These are phyloP conservation scores for Heteromeles arbutifolia DNA, from an alignment of 306 rosid genomes.

Conservation along the genomic window DNA sequence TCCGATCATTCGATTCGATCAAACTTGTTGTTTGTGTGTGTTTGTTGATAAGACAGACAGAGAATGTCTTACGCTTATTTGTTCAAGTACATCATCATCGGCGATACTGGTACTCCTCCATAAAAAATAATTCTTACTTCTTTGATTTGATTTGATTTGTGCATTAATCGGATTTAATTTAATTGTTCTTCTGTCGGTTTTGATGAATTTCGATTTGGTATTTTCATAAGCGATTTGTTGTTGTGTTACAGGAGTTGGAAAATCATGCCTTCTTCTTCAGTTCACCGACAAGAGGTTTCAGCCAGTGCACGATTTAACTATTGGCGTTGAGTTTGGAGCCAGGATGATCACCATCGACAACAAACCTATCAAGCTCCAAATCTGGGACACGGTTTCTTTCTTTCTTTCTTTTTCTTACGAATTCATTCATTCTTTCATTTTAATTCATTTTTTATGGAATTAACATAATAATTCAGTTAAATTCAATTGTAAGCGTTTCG, in stretches of 20 bases:
- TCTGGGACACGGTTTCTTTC: conserved; percentile 91
- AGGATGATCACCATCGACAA: conserved; percentile 92
- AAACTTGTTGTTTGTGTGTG: background rate
- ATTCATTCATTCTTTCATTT: background rate
- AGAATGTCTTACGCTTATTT: conserved; percentile 89
- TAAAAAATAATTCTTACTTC: background rate
- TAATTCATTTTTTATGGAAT: background rate
- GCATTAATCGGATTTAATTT: background rate
- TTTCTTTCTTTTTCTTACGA: background rate
- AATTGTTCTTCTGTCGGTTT: background rate
- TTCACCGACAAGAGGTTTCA: conserved; percentile 97
- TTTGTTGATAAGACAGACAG: background rate
- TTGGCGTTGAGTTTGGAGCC: conserved; percentile 98
- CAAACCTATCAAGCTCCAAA: conserved; percentile 91
- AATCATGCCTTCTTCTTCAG: conserved; percentile 94
- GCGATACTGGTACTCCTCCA: conserved; percentile 72
- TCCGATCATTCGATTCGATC: background rate
- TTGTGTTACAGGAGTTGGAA: conserved; percentile 72
- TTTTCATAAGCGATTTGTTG: background rate
- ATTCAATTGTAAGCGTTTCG: background rate
- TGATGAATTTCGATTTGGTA: background rate
- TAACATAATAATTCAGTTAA: conserved; percentile 1
- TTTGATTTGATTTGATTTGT: background rate
- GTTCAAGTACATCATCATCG: conserved; percentile 98
- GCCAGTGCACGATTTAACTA: conserved; percentile 93